Conservation (phyloP, 345 rosid genomes). For the Jatropha curcas region DNA sequence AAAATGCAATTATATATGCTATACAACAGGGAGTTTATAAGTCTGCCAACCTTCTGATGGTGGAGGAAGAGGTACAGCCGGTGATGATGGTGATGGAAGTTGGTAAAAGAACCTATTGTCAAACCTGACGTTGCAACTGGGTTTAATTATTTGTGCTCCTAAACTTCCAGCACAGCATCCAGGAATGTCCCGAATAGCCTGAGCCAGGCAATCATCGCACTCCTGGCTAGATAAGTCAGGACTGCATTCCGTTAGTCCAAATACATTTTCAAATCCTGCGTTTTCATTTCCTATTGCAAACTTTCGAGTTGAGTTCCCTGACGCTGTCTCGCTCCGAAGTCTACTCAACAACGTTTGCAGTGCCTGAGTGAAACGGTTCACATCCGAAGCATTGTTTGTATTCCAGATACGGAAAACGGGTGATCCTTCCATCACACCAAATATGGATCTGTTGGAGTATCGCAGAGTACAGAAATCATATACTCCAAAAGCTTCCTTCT, state of each 20-base stretch:
- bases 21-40: too few relatives aligned
- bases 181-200: not conserved
- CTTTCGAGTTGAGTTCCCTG: conserved; percentile 24
- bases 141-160: not conserved
- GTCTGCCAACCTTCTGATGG: too few relatives aligned
- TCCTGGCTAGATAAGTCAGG: conserved; percentile 39
- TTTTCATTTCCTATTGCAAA: conserved; percentile 23
- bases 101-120: not conserved
- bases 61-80: not conserved
- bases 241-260: conserved; percentile 43
- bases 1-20: not conserved
- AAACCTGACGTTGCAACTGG: conserved; percentile 17
- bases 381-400: not conserved
- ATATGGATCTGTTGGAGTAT: conserved; percentile 20
- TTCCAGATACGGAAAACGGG: fast-evolving
- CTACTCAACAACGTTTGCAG: conserved; percentile 8
- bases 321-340: conserved; percentile 16
- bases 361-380: conserved; percentile 6
- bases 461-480: not conserved
- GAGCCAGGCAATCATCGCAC: conserved; percentile 32
- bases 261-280: conserved; percentile 14
- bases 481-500: conserved; percentile 17
- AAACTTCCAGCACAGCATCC: not conserved
- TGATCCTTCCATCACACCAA: not conserved
- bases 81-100: not conserved